These are phyloP conservation scores for Macrocystidia cucumis DNA, from an alignment of 1,284 basidiomycete species.

Conservation along the genomic window DNA sequence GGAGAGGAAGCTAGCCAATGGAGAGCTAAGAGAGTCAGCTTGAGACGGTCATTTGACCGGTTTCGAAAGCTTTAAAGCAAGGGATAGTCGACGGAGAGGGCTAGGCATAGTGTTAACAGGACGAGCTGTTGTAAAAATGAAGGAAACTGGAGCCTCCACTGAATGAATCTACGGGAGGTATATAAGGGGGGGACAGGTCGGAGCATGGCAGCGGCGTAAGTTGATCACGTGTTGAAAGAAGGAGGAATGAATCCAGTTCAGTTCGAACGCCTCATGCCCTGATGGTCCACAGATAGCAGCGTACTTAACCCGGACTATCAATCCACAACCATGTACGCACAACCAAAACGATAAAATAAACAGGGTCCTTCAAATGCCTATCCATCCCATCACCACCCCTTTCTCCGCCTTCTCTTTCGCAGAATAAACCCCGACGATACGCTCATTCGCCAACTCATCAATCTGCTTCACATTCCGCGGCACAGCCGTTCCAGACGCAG, in stretches of 20 bases:
- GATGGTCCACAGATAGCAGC: too few relatives aligned
- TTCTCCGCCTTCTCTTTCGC: slow-evolving; percentile 13
- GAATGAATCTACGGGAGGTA: too few relatives aligned
- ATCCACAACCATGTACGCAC: too few relatives aligned
- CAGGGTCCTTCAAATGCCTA: slow-evolving; percentile 1
- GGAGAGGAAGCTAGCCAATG: slow-evolving; percentile 29
- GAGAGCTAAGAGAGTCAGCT: slow-evolving; percentile 11
- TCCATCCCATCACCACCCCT: slow-evolving; percentile 10
- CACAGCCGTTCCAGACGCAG: slow-evolving; percentile 48
- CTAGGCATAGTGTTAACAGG: slow-evolving; percentile 14
- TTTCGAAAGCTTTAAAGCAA: slow-evolving; percentile 19
- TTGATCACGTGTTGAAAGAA: too few relatives aligned
- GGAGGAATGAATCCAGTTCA: too few relatives aligned
- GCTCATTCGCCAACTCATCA: slow-evolving; percentile 68
- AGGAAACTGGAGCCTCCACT: not conserved
- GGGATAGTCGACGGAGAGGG: slow-evolving; percentile 24
- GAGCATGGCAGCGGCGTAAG: too few relatives aligned
- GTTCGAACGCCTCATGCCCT: too few relatives aligned
- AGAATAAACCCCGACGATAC: slow-evolving; percentile 47
- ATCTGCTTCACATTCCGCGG: slow-evolving; percentile 46
- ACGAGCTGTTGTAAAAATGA: slow-evolving; percentile 1
- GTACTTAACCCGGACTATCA: too few relatives aligned
- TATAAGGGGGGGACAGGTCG: too few relatives aligned
- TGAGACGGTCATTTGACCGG: slow-evolving; percentile 10
- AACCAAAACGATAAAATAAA: too few relatives aligned